Conservation (phyloP, 768 basidiomycete species). For the Hortiboletus campestris region DNA sequence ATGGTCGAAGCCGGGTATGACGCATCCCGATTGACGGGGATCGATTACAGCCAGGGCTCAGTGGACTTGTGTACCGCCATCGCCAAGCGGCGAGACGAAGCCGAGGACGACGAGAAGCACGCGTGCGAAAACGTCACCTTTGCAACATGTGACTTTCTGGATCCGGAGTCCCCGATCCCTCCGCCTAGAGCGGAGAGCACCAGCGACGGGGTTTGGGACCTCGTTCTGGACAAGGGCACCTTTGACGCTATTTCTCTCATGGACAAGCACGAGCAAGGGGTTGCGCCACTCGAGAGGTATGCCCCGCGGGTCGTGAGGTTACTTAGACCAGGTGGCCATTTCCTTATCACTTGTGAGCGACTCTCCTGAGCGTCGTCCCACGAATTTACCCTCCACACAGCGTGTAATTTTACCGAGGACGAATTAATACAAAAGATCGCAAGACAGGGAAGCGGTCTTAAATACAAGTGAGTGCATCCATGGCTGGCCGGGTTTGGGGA, state of each 20-base stretch:
- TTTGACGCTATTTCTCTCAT: constrained; percentile 82
- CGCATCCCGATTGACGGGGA: constrained; percentile 50
- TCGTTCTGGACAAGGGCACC: constrained; percentile 85
- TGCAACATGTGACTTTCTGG: constrained; percentile 62
- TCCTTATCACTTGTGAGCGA: constrained; percentile 76
- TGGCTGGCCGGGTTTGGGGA: not conserved
- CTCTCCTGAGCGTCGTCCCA: not conserved
- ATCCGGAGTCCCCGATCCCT: constrained; percentile 43
- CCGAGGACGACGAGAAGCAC: not conserved
- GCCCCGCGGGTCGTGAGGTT: constrained; percentile 53
- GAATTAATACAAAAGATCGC: constrained; percentile 61
- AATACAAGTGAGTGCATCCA: constrained; percentile 55
- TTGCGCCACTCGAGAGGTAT: constrained; percentile 55
- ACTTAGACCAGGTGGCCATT: constrained; percentile 64
- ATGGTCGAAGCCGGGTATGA: constrained; percentile 67
- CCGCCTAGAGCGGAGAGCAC: constrained; percentile 5
- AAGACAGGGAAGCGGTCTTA: constrained; percentile 45
- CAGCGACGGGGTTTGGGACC: constrained; percentile 52
- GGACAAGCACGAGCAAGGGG: constrained; percentile 52
- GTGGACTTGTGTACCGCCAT: constrained; percentile 61
- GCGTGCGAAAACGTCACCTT: constrained; percentile 42
- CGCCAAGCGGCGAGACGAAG: constrained; percentile 40
- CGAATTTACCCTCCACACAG: constrained; percentile 30
- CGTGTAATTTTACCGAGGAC: constrained; percentile 84
- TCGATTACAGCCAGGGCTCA: constrained; percentile 78